Evolutionary conservation across 371 early-diverging fungal genomes (phyloP), one percentile per base, ranked within the genome.

Genomic region (Mucor saturninus): DNA sequence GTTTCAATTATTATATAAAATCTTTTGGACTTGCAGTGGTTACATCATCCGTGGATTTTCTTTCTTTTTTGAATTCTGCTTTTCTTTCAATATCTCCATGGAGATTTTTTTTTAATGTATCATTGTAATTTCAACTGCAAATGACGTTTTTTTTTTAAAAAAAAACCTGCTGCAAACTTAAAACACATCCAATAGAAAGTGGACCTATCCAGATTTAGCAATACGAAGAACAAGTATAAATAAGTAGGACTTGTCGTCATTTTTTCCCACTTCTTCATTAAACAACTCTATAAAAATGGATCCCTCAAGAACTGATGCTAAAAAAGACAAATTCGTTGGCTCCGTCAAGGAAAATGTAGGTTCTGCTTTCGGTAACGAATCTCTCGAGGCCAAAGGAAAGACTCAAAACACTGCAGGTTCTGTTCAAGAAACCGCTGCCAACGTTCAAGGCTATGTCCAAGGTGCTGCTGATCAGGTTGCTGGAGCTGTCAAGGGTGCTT

Each of bases 301-400:
- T 29, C 54, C 66, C 38, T 69, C 69, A 46, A 67, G 62, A 54
- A 62, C 71, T 45, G 56, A 62, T 10, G 71, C 56, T 30, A 74
- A 74, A 45, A 68, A 62, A 45, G 79, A 85, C 56, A 73, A 77
- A 54, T 32, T 71, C 53, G 52, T 69, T 31, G 86, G 86, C 15
- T 67, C 69, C 10, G 64, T 65, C 53, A 80, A 80, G 72, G 71
- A 81, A n/a, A 68, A 74, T 14, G 56, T 73, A 21, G 83, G 82
- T 10, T 60, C 64, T 15, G 72, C 72, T 26, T 54, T 77, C 7
- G 80, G 79, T 32, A 75, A 83, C 56, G 64, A 60, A 30, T 35
- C 56, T 32, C 43, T 77, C 65, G 62, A 83, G 67, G 69, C 76
- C 9, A 63, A 80, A 62, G 82, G 82, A 5, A 67, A 73, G 30